phyloP scores from a whole-genome alignment of 805 yeast species.

The Sugiyamaella floridensis region DNA sequence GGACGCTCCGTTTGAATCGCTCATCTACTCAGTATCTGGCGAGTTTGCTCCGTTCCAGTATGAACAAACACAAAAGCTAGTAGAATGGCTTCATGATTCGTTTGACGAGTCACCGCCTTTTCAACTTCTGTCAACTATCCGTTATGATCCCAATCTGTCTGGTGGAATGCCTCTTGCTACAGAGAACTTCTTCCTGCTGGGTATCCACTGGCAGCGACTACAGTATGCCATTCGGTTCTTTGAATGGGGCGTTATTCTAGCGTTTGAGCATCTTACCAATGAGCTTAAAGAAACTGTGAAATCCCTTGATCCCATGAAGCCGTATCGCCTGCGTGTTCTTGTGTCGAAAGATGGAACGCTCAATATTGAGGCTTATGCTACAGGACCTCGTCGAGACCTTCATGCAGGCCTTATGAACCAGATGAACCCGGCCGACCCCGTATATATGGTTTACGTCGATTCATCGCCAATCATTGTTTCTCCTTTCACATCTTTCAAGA shows the following conservation, averaged over 20 bases:
- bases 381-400: constrained; percentile 25
- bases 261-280: constrained; percentile 37
- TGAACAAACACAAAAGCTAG: not conserved
- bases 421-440: constrained; percentile 15
- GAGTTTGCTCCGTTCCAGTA: constrained; percentile 7
- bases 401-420: constrained; percentile 27
- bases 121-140: constrained; percentile 59
- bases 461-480: constrained; percentile 46
- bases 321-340: constrained; percentile 45
- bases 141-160: constrained; percentile 64
- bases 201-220: constrained; percentile 58
- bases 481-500: constrained; percentile 81
- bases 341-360: constrained; percentile 35
- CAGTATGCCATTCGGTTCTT: constrained; percentile 50
- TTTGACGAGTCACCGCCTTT: constrained; percentile 28
- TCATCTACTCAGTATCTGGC: not conserved
- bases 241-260: constrained; percentile 39
- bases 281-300: constrained; percentile 36
- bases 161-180: constrained; percentile 13
- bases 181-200: constrained; percentile 52
- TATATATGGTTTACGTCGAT: constrained; percentile 63
- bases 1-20: not conserved
- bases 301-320: constrained; percentile 17
- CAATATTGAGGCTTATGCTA: constrained; percentile 32
- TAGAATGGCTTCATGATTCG: not conserved